Conservation (phyloP, 306 rosid genomes). For the Trichosanthes cucumerina region DNA sequence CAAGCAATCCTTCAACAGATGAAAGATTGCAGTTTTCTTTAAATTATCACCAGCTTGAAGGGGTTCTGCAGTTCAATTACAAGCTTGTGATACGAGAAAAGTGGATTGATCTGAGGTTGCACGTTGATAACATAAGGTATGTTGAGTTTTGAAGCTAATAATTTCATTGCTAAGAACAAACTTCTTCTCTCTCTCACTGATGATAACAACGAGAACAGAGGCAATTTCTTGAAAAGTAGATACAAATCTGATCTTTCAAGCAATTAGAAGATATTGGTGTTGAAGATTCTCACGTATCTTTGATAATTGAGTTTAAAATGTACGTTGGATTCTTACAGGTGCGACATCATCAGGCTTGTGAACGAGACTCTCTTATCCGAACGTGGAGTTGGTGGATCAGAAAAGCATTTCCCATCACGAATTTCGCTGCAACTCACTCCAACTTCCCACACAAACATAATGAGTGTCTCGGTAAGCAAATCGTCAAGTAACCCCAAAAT, state of each 20-base stretch:
- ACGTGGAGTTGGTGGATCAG: slow-evolving; percentile 67
- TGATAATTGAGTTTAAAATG: not conserved
- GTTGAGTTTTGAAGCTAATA: not conserved
- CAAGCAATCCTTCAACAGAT: slow-evolving; percentile 42
- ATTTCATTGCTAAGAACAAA: not conserved
- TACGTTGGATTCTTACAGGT: slow-evolving; percentile 22
- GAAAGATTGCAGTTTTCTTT: slow-evolving; percentile 75
- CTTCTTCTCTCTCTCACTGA: not conserved
- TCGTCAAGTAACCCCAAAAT: slow-evolving; percentile 69
- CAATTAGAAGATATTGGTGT: not conserved
- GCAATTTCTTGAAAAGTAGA: not conserved
- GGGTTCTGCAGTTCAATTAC: slow-evolving; percentile 80
- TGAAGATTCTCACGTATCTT: not conserved
- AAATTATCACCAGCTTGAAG: slow-evolving; percentile 71
- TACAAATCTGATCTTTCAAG: not conserved
- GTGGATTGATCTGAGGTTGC: slow-evolving; percentile 68
- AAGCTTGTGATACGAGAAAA: slow-evolving; percentile 33
- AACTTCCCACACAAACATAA: slow-evolving; percentile 38
- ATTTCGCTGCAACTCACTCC: slow-evolving; percentile 72
- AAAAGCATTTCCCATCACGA: slow-evolving; percentile 88
- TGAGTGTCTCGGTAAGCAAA: slow-evolving; percentile 70
- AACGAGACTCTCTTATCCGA: slow-evolving; percentile 52
- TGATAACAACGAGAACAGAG: not conserved
- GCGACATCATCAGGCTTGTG: slow-evolving; percentile 58
- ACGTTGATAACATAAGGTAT: slow-evolving; percentile 84